phyloP scores from a whole-genome alignment of 805 yeast species.

The Cyberlindnera saturnus region DNA sequence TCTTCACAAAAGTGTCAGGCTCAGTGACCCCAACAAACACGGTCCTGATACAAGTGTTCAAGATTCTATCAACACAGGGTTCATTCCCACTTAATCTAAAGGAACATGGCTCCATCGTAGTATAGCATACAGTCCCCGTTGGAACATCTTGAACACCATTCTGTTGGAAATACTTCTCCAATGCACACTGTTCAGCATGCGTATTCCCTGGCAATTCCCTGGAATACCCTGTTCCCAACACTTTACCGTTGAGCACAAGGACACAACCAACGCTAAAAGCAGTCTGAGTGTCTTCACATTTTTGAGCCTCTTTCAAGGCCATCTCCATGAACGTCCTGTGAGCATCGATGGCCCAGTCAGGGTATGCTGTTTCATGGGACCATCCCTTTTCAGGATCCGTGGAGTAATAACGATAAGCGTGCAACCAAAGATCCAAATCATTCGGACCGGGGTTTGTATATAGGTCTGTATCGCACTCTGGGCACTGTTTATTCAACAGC shows the following conservation, averaged over 20 bases:
- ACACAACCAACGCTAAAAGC: conserved; percentile 96
- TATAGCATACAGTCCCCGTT: conserved; percentile 72
- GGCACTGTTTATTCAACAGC: conserved; percentile 52
- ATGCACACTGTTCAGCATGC: conserved; percentile 94
- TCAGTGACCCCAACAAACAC: conserved; percentile 91
- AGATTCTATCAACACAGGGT: conserved; percentile 81
- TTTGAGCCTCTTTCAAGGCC: conserved; percentile 73
- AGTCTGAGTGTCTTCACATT: conserved; percentile 75
- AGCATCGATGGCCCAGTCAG: conserved; percentile 44
- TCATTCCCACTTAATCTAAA: conserved; percentile 80
- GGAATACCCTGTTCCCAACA: conserved; percentile 81
- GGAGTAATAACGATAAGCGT: conserved; percentile 77
- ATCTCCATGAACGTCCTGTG: conserved; percentile 60
- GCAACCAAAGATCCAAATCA: conserved; percentile 85
- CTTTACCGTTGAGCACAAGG: conserved; percentile 52
- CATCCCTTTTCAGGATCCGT: conserved; percentile 27
- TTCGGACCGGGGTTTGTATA: conserved; percentile 87
- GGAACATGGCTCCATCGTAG: conserved; percentile 98
- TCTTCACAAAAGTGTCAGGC: conserved; percentile 82
- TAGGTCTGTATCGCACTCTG: conserved; percentile 59
- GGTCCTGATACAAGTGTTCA: conserved; percentile 51
- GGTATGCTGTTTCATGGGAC: conserved; percentile 22
- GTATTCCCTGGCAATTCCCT: conserved; percentile 92
- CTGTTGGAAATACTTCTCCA: conserved; percentile 58
- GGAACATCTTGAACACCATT: conserved; percentile 44